Percentiles rank a stretch among this genome's conserved stretches.
These are phyloP conservation scores for Beauveria pseudobassiana DNA, from an alignment of 2,329 filamentous ascomycete genomes.

Conservation along the genomic window DNA sequence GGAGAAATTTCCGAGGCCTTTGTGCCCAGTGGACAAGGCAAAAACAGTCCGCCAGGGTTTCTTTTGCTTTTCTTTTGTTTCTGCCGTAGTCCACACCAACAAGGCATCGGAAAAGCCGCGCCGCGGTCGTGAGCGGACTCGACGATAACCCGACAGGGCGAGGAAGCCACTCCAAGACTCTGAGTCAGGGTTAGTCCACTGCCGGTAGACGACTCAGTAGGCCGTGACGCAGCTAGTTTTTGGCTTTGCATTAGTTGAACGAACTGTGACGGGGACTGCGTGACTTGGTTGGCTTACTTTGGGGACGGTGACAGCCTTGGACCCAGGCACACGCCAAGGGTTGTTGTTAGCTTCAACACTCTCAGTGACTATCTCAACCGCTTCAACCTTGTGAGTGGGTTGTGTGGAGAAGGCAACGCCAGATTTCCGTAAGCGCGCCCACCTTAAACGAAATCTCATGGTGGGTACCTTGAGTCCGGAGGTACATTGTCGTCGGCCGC, in stretches of 20 bases:
- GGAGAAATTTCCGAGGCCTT: neutral
- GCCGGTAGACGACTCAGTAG: neutral
- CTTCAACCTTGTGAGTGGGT: neutral
- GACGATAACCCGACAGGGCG: neutral
- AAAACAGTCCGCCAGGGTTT: neutral
- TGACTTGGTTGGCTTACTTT: neutral
- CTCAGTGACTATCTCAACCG: neutral
- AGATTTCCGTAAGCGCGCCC: neutral
- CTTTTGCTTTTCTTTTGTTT: neutral
- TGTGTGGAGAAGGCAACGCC: neutral
- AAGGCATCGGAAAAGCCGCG: neutral
- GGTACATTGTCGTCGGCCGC: neutral
- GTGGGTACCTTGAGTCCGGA: neutral
- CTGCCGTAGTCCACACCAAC: neutral
- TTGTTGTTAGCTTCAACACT: neutral
- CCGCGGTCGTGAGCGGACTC: neutral
- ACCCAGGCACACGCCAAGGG: neutral
- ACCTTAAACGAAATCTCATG: constrained; percentile 1
- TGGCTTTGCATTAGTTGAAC: constrained; percentile 3
- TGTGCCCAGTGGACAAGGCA: neutral
- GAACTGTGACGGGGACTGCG: neutral
- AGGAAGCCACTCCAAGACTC: neutral
- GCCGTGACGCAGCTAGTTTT: neutral
- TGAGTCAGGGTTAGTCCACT: neutral
- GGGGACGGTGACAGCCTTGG: constrained; percentile 3